A percentile compares a stretch with the other conserved stretches of the same genome.
Conservation (phyloP, 441 rosid species). For the Arabidopsis hybrid region DNA sequence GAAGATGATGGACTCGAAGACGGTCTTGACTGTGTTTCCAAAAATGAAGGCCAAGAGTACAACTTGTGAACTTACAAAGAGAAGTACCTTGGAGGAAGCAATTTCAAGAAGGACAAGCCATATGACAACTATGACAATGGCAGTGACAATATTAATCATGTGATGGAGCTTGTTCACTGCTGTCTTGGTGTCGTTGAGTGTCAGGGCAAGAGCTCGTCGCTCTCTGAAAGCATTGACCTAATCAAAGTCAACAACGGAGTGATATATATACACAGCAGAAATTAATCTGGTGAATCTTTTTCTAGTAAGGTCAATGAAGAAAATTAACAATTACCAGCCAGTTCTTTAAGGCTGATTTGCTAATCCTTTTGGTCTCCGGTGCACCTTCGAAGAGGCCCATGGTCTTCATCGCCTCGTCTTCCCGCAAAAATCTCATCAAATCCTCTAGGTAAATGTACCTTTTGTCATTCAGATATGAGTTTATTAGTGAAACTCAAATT, state of each 20-base stretch:
- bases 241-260: constrained; percentile 24
- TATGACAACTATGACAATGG: constrained; percentile 49
- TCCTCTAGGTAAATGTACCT: constrained; percentile 75
- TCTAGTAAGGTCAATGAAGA: constrained; percentile 11
- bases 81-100: constrained; percentile 61
- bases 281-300: neutral
- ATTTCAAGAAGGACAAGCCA: constrained; percentile 72
- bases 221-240: constrained; percentile 83
- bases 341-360: constrained; percentile 68
- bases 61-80: constrained; percentile 68
- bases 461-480: constrained; percentile 4
- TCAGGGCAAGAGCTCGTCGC: constrained; percentile 73
- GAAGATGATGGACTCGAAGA: constrained; percentile 72
- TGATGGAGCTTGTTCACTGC: constrained; percentile 73
- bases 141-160: constrained; percentile 60
- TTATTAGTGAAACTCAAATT: constrained; percentile 17
- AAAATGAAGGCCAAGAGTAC: constrained; percentile 67
- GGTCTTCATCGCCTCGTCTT: constrained; percentile 74
- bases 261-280: constrained; percentile 14
- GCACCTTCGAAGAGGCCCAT: constrained; percentile 78
- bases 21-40: constrained; percentile 77
- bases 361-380: constrained; percentile 61
- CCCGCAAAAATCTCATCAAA: constrained; percentile 75
- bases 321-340: constrained; percentile 74
- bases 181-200: constrained; percentile 76